Conservation (phyloP, 2,329 filamentous ascomycete species). For the Colletotrichum gloeosporioides region DNA sequence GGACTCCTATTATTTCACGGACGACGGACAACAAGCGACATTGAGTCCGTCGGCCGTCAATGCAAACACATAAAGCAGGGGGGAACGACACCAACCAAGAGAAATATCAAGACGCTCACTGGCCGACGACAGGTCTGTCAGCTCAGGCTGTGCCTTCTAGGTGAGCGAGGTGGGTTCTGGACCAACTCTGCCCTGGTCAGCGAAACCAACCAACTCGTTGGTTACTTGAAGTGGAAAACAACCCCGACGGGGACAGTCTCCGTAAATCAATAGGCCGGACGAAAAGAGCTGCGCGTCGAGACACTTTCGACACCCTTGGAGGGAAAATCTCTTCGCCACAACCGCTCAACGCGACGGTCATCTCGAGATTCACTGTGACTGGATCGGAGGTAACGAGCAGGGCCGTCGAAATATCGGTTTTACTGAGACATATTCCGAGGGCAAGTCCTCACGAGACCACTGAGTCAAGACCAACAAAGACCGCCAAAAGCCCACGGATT, state of each 20-base stretch:
- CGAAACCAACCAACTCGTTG: background rate
- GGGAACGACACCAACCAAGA: background rate
- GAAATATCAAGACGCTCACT: background rate
- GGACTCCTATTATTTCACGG: background rate
- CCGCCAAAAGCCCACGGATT: background rate
- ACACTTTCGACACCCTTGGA: background rate
- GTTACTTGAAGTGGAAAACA: constrained; percentile 1
- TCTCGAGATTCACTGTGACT: background rate
- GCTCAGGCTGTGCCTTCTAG: background rate
- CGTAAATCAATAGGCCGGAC: background rate
- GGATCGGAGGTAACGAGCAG: constrained; percentile 5
- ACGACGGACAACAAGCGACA: constrained; percentile 3
- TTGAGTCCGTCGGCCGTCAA: background rate
- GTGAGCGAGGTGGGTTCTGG: constrained; percentile 2
- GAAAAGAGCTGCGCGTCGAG: background rate
- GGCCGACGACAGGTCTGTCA: background rate
- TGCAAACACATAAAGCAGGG: background rate
- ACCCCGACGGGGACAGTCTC: background rate
- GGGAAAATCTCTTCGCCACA: background rate
- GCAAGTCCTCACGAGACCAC: constrained; percentile 4
- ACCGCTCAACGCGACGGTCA: background rate
- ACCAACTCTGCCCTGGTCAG: background rate
- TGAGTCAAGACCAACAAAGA: background rate
- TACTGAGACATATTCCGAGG: constrained; percentile 1
- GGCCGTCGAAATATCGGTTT: background rate